Conservation (phyloP, 2,329 filamentous ascomycete genomes). For the Hymenoscyphus albidus region DNA sequence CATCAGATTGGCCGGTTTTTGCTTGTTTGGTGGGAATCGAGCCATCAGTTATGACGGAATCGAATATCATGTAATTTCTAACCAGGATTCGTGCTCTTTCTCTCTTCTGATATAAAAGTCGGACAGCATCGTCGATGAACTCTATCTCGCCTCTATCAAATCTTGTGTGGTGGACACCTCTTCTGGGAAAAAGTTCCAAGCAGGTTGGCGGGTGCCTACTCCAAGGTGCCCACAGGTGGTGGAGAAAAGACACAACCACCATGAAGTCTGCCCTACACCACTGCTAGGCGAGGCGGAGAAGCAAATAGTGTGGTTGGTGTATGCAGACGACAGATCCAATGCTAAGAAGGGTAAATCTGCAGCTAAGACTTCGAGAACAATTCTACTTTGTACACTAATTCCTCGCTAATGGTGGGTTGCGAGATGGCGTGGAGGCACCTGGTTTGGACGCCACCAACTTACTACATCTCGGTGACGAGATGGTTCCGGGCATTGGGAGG, state of each 20-base stretch:
- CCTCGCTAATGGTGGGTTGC: background rate
- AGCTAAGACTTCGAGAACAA: constrained; percentile 1
- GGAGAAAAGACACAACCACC: background rate
- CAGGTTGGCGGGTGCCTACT: background rate
- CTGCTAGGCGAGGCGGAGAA: background rate
- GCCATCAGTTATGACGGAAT: too few relatives aligned
- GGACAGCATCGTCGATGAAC: background rate
- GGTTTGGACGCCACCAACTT: too few relatives aligned
- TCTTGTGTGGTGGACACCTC: background rate
- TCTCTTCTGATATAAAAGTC: too few relatives aligned
- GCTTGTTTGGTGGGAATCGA: too few relatives aligned
- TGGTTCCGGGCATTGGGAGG: background rate
- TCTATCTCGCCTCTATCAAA: background rate
- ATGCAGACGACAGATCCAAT: background rate
- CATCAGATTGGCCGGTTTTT: too few relatives aligned
- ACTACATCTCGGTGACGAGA: background rate
- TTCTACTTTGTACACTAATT: background rate
- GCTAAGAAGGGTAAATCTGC: constrained; percentile 2
- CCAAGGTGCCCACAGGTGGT: background rate
- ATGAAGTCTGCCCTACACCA: background rate
- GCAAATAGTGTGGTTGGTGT: background rate
- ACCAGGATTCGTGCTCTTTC: too few relatives aligned
- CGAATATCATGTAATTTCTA: too few relatives aligned
- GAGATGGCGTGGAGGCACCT: background rate
- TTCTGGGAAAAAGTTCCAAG: background rate